Percentiles rank a stretch among this genome's conserved stretches.
phyloP scores from a whole-genome alignment of 371 early-diverging fungal species.

The Zychaea mexicana region DNA sequence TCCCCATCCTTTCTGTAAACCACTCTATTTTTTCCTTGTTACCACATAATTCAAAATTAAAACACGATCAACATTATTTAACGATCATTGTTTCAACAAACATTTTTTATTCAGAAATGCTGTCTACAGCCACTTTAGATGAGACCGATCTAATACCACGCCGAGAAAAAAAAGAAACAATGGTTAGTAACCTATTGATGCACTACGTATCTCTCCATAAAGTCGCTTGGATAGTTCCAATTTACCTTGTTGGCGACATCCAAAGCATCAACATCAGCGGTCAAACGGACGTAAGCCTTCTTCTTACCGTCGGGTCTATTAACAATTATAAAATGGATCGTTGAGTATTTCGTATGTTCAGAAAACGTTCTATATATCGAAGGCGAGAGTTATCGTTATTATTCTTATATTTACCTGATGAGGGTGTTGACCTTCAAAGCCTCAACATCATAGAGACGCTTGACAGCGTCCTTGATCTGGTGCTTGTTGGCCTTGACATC shows the following conservation, averaged over 20 bases:
- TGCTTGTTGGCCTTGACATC: slow-evolving; percentile 98
- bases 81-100: too few relatives aligned
- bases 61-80: too few relatives aligned
- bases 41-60: too few relatives aligned
- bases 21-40: too few relatives aligned
- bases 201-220: background rate
- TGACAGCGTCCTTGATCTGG: slow-evolving; percentile 97
- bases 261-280: slow-evolving; percentile 95
- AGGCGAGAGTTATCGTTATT: background rate
- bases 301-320: slow-evolving; percentile 93
- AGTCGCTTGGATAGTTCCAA: background rate
- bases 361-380: background rate
- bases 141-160: too few relatives aligned
- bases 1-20: too few relatives aligned
- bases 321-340: background rate
- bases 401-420: slow-evolving; percentile 67
- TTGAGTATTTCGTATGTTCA: too few relatives aligned
- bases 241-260: slow-evolving; percentile 95
- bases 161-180: too few relatives aligned
- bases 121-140: too few relatives aligned
- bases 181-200: too few relatives aligned
- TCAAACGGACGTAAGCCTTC: slow-evolving; percentile 99
- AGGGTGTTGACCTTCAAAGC: slow-evolving; percentile 97
- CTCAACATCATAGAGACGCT: slow-evolving; percentile 95
- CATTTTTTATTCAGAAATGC: too few relatives aligned